phyloP scores from a whole-genome alignment of 148 eudicot species.

The Chenopodium album region DNA sequence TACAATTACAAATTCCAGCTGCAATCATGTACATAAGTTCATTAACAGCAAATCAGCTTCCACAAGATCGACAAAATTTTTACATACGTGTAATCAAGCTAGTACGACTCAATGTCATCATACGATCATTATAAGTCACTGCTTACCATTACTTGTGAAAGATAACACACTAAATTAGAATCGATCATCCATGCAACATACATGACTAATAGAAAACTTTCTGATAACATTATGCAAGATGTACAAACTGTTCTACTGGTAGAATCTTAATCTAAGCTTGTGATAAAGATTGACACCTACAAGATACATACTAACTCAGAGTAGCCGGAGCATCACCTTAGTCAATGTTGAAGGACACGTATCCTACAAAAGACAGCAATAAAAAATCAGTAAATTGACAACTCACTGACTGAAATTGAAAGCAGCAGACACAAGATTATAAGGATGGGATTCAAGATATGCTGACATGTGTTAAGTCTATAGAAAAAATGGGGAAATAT shows the following conservation, averaged over 20 bases:
- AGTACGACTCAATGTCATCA: background rate
- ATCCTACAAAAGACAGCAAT: slow-evolving; percentile 21
- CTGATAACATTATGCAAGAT: slow-evolving; percentile 11
- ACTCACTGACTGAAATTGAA: background rate
- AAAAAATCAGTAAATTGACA: background rate
- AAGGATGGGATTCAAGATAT: background rate
- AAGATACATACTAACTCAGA: slow-evolving; percentile 1
- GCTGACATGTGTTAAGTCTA: background rate
- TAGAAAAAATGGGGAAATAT: background rate
- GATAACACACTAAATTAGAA: background rate
- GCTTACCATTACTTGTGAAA: background rate
- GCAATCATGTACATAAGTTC: background rate
- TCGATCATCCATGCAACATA: background rate
- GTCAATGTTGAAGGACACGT: slow-evolving; percentile 23
- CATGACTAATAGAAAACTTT: background rate
- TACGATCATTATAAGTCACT: no score
- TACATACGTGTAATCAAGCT: background rate
- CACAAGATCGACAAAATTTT: background rate
- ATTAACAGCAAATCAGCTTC: background rate
- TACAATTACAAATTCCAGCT: background rate
- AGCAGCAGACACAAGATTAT: background rate
- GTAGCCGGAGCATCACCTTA: background rate
- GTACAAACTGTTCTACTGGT: slow-evolving; percentile 13
- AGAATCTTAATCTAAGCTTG: background rate
- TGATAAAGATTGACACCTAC: background rate